Base-by-base conservation (phyloP, 2,329 filamentous ascomycete genomes). In the Ophiostoma sp. region DNA sequence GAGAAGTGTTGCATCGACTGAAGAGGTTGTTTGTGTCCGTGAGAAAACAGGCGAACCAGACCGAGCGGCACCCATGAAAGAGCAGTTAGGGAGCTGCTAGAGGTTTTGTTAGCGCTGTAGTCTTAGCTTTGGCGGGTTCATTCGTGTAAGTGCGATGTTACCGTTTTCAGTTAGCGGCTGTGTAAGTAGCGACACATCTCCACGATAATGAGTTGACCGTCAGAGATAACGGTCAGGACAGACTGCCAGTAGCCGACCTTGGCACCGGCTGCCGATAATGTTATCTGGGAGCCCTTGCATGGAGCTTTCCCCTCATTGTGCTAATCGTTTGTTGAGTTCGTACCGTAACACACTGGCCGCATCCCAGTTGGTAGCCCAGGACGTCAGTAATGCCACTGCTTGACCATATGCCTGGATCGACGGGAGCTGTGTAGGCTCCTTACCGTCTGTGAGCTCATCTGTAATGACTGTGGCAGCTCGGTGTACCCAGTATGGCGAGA, bases 401-500 rank as follows among this genome's bases (percentile, higher is more conserved):
- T 66, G 59, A 31, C 70, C 70, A 52, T 72, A 72, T 0, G 59
- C 70, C 19, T 19, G 59, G 31, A 72, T 8, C 59, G 64, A 17
- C 17, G 19, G 57, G 9, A 6, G 8, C 25, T n/a, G 70, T n/a
- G 9, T 2, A 8, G 52, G 5, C 6, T 28, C 69, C 12, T 9
- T 28, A 4, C 15, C 69, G 3, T 8, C 45, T 4, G 11, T 11
- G 11, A 71, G 28, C 8, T 39, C 57, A 19, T 57, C 59, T 9
- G 42, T n/a, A 6, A 66, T 22, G n/a, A 66, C 4, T 1, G 4
- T n/a, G 19, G 11, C 70, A 2, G 59, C 70, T 7, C 45, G 28
- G 31, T 72, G 70, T 12, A 72, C 61, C 70, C 70, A 72, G 45
- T 72, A 72, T 50, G 70, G n/a, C 4, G 70, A 66, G 8, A 57